Evolutionary conservation across 2,329 filamentous ascomycete species (phyloP), one percentile per base, ranked within the genome.

Genomic region (Claviceps sp.): DNA sequence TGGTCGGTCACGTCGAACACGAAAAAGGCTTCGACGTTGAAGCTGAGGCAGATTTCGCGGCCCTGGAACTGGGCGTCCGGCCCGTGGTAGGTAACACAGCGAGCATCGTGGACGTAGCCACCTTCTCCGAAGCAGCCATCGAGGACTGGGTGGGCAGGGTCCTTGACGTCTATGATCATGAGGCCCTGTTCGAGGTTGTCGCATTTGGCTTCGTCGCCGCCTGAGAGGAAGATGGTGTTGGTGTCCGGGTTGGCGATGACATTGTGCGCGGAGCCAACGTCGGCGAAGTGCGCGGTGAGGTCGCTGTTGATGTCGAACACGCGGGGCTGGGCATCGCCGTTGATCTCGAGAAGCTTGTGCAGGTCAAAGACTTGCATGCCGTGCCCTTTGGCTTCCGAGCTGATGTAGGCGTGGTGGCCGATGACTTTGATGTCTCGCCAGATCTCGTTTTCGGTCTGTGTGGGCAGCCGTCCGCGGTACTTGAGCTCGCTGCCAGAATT

Each of bases 351-450:
- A 3, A 80, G 69, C 68, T 65, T 81, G 58, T 68, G 76, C 70
- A 82, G 71, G 60, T 84, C 79, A 57, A 84, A 84, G 61, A 83
- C 75, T 61, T 84, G 80, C 24, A 84, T 70, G 48, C 76, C 75
- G 60, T 83, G 80, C 51, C 66, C 62, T 6, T 57, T 55, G 0
- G 76, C 72, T 56, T 72, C 69, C 43, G 65, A 64, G 7, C 69
- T 69, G 37, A 72, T 69, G 54, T 70, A 64, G 54, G 59, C 62
- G 50, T 61, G 59, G 58, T 67, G 56, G 34, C 59, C 62, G 34
- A 66, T 67, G 17, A 69, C 68, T 47, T 66, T 65, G 59, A 71
- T 70, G 56, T 71, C 69, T n/a, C 69, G 62, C 69, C 69, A 71
- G 13, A 55, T 55, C 4, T 61, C 62, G 8, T 59, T 58, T 1